Conservation (phyloP, 192 early-diverging fungal species). For the Glomus cerebriforme region DNA sequence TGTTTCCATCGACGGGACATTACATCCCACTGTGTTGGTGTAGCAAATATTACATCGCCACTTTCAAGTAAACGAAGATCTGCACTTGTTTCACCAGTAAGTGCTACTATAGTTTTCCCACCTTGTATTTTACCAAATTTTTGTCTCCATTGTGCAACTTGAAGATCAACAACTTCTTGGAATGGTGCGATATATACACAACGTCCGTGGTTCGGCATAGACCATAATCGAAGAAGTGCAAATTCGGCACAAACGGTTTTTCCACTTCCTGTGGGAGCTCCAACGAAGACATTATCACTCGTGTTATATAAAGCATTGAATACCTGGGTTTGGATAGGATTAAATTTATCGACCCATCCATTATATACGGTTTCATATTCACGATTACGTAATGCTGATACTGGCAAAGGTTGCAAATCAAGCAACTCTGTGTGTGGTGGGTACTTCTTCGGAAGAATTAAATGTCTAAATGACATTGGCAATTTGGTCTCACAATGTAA, state of each 20-base stretch:
- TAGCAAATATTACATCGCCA: slow-evolving; percentile 90
- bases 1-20: slow-evolving; percentile 95
- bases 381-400: slow-evolving; percentile 74
- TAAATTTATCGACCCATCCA: slow-evolving; percentile 68
- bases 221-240: slow-evolving; percentile 89
- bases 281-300: slow-evolving; percentile 90
- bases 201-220: slow-evolving; percentile 56
- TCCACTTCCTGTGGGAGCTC: slow-evolving; percentile 91
- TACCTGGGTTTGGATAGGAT: slow-evolving; percentile 95
- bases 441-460: slow-evolving; percentile 91
- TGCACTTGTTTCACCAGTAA: slow-evolving; percentile 88
- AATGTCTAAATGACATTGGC: slow-evolving; percentile 90
- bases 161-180: slow-evolving; percentile 77
- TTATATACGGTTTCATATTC: slow-evolving; percentile 73
- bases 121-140: slow-evolving; percentile 82
- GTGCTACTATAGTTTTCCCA: slow-evolving; percentile 83
- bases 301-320: slow-evolving; percentile 88
- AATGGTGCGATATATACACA: slow-evolving; percentile 93
- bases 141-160: slow-evolving; percentile 77
- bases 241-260: slow-evolving; percentile 97
- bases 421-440: slow-evolving; percentile 92
- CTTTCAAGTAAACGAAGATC: slow-evolving; percentile 88
- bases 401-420: slow-evolving; percentile 89
- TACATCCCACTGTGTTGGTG: slow-evolving; percentile 93
- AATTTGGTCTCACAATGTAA: slow-evolving; percentile 87